These are phyloP conservation scores for Amanita pallidorosea DNA, from an alignment of 768 basidiomycete genomes.

Conservation along the genomic window DNA sequence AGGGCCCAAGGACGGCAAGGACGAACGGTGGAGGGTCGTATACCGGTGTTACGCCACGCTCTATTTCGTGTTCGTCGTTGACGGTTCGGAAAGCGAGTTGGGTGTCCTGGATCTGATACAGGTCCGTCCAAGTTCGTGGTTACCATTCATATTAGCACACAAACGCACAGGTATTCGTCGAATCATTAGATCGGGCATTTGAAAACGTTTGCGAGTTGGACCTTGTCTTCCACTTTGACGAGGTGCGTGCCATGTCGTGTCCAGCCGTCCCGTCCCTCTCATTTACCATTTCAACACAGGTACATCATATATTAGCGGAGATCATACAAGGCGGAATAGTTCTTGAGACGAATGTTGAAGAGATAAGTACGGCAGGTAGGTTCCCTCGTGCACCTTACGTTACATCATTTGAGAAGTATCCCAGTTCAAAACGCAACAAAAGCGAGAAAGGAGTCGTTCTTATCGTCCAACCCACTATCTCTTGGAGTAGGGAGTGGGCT, in stretches of 20 bases:
- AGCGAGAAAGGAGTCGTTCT: slow-evolving; percentile 67
- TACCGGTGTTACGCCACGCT: slow-evolving; percentile 95
- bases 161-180: slow-evolving; percentile 90
- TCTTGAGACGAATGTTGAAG: slow-evolving; percentile 87
- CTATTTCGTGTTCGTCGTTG: slow-evolving; percentile 95
- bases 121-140: slow-evolving; percentile 33
- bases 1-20: slow-evolving; percentile 31
- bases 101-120: slow-evolving; percentile 96
- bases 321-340: slow-evolving; percentile 96
- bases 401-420: slow-evolving; percentile 7
- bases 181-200: slow-evolving; percentile 89
- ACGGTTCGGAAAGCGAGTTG: slow-evolving; percentile 92
- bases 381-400: not conserved
- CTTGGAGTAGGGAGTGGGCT: slow-evolving; percentile 51
- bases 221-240: slow-evolving; percentile 97
- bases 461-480: slow-evolving; percentile 75
- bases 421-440: slow-evolving; percentile 63
- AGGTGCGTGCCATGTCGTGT: slow-evolving; percentile 37
- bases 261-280: not conserved
- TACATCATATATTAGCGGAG: slow-evolving; percentile 91
- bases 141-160: not conserved
- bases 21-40: slow-evolving; percentile 74
- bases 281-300: slow-evolving; percentile 33
- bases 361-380: slow-evolving; percentile 66
- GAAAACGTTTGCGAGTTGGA: slow-evolving; percentile 99